Percentiles rank a stretch among this genome's conserved stretches.
Evolutionary conservation across 2,329 filamentous ascomycete genomes (phyloP).

Genomic region (Aspergillus sclerotialis): DNA sequence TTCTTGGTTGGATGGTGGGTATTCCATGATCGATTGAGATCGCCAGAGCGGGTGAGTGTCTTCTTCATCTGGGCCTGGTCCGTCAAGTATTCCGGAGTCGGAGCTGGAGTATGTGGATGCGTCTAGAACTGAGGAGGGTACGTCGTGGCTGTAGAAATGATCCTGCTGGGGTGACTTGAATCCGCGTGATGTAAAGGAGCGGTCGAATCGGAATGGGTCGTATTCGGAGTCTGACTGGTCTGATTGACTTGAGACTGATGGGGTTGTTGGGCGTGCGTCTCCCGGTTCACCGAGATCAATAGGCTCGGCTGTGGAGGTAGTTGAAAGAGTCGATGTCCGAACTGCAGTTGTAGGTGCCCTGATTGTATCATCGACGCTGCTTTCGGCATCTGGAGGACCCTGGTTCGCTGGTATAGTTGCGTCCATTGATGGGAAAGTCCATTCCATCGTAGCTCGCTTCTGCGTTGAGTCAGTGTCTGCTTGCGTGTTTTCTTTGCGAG

Average conservation of each 20-base stretch:
- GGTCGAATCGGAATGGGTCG: conserved; percentile 38
- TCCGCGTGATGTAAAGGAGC: conserved; percentile 21
- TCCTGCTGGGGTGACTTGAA: conserved; percentile 7
- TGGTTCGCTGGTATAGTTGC: conserved; percentile 10
- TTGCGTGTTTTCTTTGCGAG: conserved; percentile 3
- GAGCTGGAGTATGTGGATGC: conserved; percentile 41
- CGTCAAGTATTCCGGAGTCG: conserved; percentile 47
- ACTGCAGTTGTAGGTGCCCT: conserved; percentile 18
- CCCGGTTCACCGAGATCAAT: conserved; percentile 18
- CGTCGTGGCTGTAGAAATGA: conserved; percentile 32
- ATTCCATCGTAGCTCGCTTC: conserved; percentile 43
- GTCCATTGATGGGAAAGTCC: conserved; percentile 46
- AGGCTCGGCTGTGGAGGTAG: conserved; percentile 6
- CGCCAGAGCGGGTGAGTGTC: conserved; percentile 34
- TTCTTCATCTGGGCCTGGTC: conserved; percentile 51
- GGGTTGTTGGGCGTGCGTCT: conserved; percentile 32
- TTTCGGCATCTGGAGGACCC: conserved; percentile 5
- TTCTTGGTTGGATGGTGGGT: conserved; percentile 13
- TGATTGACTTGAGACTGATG: conserved; percentile 19
- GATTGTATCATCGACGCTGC: conserved; percentile 25
- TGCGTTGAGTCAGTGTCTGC: conserved; percentile 16
- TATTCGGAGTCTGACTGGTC: conserved; percentile 32
- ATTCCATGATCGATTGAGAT: conserved; percentile 8
- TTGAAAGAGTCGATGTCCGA: conserved; percentile 9
- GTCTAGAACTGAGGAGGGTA: background rate